phyloP scores from a whole-genome alignment of 2,329 filamentous ascomycete genomes.

The Taxawa tesnikishii region DNA sequence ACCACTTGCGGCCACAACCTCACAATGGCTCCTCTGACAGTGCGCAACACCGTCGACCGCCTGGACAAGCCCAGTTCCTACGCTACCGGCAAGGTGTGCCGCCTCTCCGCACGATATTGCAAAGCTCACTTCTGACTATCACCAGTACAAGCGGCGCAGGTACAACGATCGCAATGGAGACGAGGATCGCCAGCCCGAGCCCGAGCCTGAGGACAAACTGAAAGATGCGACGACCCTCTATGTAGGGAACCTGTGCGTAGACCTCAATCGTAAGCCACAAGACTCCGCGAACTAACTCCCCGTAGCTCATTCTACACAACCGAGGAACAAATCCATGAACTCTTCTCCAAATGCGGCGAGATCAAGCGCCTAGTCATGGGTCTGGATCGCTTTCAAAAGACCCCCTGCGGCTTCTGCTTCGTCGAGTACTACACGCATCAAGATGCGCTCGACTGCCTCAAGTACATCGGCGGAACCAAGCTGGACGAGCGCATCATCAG shows the following conservation, averaged over 20 bases:
- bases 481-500: conserved; percentile 93
- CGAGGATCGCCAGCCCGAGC: conserved; percentile 30
- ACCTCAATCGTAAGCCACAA: conserved; percentile 4
- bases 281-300: conserved; percentile 8
- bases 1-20: too few relatives aligned
- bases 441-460: conserved; percentile 95
- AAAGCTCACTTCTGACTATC: conserved; percentile 1
- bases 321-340: conserved; percentile 94
- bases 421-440: conserved; percentile 98
- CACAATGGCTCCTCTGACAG: conserved; percentile 6
- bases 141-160: conserved; percentile 54
- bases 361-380: conserved; percentile 98
- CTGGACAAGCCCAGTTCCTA: conserved; percentile 94
- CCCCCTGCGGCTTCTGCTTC: conserved; percentile 97
- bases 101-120: conserved; percentile 2
- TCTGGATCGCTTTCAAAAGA: conserved; percentile 92
- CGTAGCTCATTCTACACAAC: conserved; percentile 89
- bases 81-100: conserved; percentile 64
- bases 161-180: conserved; percentile 48
- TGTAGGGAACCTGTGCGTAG: conserved; percentile 76
- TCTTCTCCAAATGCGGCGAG: conserved; percentile 59
- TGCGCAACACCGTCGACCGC: conserved; percentile 69
- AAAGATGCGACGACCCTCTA: conserved; percentile 88
- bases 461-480: conserved; percentile 96
- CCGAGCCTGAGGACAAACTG: conserved; percentile 63